Evolutionary conservation across 345 rosid species (phyloP), one percentile per base, ranked within the genome.

Genomic region (Acer saccharum): DNA sequence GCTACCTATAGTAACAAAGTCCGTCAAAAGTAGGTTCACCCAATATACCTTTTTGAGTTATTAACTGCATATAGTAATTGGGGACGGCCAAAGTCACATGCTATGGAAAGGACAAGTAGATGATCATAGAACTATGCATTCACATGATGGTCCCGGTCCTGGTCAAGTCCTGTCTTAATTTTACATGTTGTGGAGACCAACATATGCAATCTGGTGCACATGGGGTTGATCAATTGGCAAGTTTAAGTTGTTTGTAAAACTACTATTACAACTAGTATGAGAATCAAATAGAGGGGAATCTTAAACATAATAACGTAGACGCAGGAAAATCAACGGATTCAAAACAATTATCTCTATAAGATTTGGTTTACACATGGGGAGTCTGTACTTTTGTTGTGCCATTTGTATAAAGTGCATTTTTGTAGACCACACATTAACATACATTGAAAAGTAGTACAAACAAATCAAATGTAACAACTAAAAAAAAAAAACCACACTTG

Each of bases 121-220:
- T n/a, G n/a, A n/a, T n/a, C n/a, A n/a, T n/a, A n/a, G n/a, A 23
- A 66, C 17, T 29, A 20, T 54, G 64, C 39, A 32, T 11, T 62
- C 78, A 52, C 52, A n/a, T 65, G 78, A 65, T 75, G 64, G 78
- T 75, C 41, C 65, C 4, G 39, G 57, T 6, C 32, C 32, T 2
- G 35, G 39, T 35, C 39, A 35, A 32, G 39, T 4, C 39, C 39
- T 35, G 39, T 35, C 39, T 27, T 44, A 64, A 25, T 44, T 72
- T 27, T 27, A 27, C 44, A 43, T 9, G 32, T 54, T 64, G 12
- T 21, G 35, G 48, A 50, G 46, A 72, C 48, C 29, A 74, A 18
- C 77, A 64, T 74, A 73, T 73, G 41, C 76, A 32, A 41, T 1
- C 39, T 21, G 20, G 54, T 21, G 76, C 67, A 72, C 75, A 32